These are phyloP conservation scores for Aspergillus aculeatus DNA, from an alignment of 2,329 filamentous ascomycete species.

Conservation along the genomic window DNA sequence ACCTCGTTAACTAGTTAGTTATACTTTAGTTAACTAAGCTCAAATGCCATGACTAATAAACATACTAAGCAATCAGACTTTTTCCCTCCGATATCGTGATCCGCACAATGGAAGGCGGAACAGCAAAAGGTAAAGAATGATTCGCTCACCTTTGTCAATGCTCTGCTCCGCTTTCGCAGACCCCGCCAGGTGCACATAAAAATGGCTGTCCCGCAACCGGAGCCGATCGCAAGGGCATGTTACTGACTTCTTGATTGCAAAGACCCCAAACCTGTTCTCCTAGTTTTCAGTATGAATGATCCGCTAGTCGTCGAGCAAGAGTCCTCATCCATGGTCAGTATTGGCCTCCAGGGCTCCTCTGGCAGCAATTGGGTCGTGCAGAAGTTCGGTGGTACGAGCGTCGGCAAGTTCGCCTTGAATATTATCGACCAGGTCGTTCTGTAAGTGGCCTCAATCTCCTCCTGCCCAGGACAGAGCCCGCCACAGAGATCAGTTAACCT, in stretches of 20 bases:
- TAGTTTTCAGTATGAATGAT: constrained; percentile 18
- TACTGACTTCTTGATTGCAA: constrained; percentile 10
- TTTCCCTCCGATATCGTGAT: constrained; percentile 17
- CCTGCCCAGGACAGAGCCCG: neutral
- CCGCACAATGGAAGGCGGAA: constrained; percentile 18
- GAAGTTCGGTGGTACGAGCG: constrained; percentile 93
- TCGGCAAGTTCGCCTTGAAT: constrained; percentile 85
- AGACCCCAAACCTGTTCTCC: constrained; percentile 6
- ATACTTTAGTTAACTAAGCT: neutral
- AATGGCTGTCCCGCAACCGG: constrained; percentile 20
- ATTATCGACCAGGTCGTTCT: constrained; percentile 70
- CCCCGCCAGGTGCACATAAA: constrained; percentile 25
- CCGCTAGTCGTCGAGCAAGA: constrained; percentile 12
- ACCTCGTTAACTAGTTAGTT: too few species aligned
- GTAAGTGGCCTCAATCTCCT: constrained; percentile 38
- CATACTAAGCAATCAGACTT: neutral
- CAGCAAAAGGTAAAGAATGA: constrained; percentile 15
- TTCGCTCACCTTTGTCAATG: constrained; percentile 21
- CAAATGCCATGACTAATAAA: neutral
- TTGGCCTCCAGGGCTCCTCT: constrained; percentile 15
- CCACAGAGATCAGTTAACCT: neutral
- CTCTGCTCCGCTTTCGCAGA: constrained; percentile 29
- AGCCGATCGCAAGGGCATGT: constrained; percentile 14
- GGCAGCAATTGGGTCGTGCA: constrained; percentile 73
- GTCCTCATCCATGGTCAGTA: constrained; percentile 16